Percentiles rank a stretch among this genome's conserved stretches.
These are phyloP conservation scores for Skeletonema costatum DNA, from an alignment of 108 stramenopile genomes.

Conservation along the genomic window DNA sequence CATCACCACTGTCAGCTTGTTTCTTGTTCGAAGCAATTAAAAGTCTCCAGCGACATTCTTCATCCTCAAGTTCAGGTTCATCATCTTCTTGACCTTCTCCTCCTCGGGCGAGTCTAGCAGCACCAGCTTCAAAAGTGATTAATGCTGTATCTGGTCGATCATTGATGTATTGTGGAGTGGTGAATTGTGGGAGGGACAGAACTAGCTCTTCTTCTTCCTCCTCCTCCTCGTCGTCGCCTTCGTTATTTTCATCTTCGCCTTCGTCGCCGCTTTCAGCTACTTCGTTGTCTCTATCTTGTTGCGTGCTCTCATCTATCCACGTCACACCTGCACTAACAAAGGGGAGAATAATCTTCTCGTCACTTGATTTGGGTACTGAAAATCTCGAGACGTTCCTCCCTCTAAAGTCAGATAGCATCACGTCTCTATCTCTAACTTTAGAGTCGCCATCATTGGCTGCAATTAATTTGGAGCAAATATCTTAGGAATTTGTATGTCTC, in stretches of 20 bases:
- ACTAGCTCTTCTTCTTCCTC: constrained; percentile 38
- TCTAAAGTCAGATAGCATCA: constrained; percentile 23
- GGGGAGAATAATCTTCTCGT: constrained; percentile 48
- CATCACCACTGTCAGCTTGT: not conserved
- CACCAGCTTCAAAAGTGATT: not conserved
- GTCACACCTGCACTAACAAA: constrained; percentile 60
- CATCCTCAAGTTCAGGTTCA: not conserved
- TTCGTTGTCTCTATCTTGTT: not conserved
- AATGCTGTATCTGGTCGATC: constrained; percentile 27
- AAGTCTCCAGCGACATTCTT: not conserved
- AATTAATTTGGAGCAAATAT: constrained; percentile 39
- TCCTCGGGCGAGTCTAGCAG: not conserved
- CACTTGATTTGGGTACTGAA: constrained; percentile 6
- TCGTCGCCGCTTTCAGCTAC: constrained; percentile 3
- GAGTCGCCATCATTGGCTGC: constrained; percentile 1
- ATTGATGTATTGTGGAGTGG: constrained; percentile 13
- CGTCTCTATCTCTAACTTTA: not conserved
- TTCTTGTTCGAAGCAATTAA: not conserved
- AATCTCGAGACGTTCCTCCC: constrained; percentile 26
- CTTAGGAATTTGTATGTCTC: no score
- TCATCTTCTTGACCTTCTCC: not conserved
- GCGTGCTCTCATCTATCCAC: constrained; percentile 47
- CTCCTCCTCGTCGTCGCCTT: constrained; percentile 6
- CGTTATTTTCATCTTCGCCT: not conserved
- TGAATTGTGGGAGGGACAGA: constrained; percentile 35